A percentile compares a stretch with the other conserved stretches of the same genome.
These are phyloP conservation scores for Monilinia fructicola DNA, from an alignment of 2,329 filamentous ascomycete genomes.

Conservation along the genomic window DNA sequence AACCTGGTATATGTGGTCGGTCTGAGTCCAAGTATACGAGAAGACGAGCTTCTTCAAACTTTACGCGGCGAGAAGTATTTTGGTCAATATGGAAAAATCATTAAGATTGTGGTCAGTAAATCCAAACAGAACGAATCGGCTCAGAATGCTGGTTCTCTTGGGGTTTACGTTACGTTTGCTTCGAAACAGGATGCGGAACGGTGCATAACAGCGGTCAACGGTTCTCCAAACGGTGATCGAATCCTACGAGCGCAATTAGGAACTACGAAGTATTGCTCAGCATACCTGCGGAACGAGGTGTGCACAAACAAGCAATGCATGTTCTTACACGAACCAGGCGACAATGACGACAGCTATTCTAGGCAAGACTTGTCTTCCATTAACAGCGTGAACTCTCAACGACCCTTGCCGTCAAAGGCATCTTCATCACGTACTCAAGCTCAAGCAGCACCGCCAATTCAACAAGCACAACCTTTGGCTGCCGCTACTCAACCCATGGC, in stretches of 20 bases:
- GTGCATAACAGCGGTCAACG: slow-evolving; percentile 91
- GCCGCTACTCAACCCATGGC: slow-evolving; percentile 63
- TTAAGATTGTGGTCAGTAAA: slow-evolving; percentile 98
- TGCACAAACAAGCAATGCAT: slow-evolving; percentile 97
- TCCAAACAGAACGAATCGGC: slow-evolving; percentile 65
- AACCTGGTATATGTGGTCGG: slow-evolving; percentile 98
- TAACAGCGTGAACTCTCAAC: slow-evolving; percentile 81
- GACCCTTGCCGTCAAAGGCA: slow-evolving; percentile 56
- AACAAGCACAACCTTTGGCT: slow-evolving; percentile 39
- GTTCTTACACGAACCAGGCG: slow-evolving; percentile 97
- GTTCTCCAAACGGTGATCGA: slow-evolving; percentile 85
- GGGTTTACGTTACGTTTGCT: slow-evolving; percentile 98
- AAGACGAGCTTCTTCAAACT: slow-evolving; percentile 89
- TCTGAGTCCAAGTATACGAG: slow-evolving; percentile 83
- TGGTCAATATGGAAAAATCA: slow-evolving; percentile 95
- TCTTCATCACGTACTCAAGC: slow-evolving; percentile 54
- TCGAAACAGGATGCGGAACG: slow-evolving; percentile 84
- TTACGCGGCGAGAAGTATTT: slow-evolving; percentile 91
- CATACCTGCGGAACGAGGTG: slow-evolving; percentile 89
- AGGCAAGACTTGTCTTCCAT: slow-evolving; percentile 92
- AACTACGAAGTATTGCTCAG: slow-evolving; percentile 98
- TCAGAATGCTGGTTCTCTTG: slow-evolving; percentile 69
- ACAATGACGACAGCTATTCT: slow-evolving; percentile 95
- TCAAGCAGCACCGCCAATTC: slow-evolving; percentile 41
- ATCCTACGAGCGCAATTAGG: slow-evolving; percentile 76